Percentiles rank a stretch among this genome's conserved stretches.
phyloP scores from a whole-genome alignment of 1,139 yeast species.

The Kodamaea derodonti region DNA sequence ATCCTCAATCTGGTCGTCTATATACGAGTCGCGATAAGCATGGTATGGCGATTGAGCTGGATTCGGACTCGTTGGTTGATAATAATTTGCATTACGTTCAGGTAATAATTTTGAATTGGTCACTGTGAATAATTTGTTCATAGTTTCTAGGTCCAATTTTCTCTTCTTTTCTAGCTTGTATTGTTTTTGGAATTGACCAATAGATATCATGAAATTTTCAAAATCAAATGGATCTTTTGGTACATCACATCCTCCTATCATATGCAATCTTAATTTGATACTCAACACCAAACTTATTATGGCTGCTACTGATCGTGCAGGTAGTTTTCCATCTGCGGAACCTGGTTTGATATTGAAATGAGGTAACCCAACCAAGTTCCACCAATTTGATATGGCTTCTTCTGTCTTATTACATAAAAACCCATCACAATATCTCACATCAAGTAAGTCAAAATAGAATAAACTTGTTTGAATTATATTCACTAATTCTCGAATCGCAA shows the following conservation, averaged over 20 bases:
- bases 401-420: constrained; percentile 75
- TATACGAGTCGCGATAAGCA: neutral
- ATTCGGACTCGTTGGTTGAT: neutral
- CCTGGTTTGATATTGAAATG: constrained; percentile 51
- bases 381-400: constrained; percentile 72
- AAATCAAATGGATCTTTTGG: constrained; percentile 88
- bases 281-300: constrained; percentile 38
- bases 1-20: neutral
- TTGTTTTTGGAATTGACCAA: constrained; percentile 72
- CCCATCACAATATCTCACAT: constrained; percentile 76
- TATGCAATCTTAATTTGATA: constrained; percentile 58
- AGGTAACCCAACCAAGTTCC: constrained; percentile 69
- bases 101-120: constrained; percentile 48
- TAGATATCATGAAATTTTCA: constrained; percentile 54
- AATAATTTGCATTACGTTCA: constrained; percentile 16
- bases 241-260: constrained; percentile 70
- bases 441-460: constrained; percentile 71
- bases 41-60: neutral
- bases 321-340: constrained; percentile 49
- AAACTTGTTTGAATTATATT: constrained; percentile 71
- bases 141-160: constrained; percentile 60
- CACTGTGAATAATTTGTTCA: constrained; percentile 54
- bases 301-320: constrained; percentile 63
- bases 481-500: constrained; percentile 74
- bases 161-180: constrained; percentile 54